These are phyloP conservation scores for Xylariaceae sp. DNA, from an alignment of 2,329 filamentous ascomycete genomes.

Conservation along the genomic window DNA sequence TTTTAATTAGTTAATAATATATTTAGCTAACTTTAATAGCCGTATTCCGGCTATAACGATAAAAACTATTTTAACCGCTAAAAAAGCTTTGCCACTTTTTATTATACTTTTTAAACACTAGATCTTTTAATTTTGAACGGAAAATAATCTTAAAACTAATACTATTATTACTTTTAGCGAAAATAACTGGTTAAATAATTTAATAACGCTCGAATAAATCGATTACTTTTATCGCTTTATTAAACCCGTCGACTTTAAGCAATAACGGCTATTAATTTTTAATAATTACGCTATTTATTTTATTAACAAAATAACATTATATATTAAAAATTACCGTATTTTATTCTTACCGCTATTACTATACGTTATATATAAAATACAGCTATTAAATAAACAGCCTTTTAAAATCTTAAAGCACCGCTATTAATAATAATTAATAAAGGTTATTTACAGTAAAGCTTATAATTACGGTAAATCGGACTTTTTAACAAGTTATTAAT, in stretches of 20 bases:
- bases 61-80: background rate
- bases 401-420: background rate
- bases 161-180: too few species aligned
- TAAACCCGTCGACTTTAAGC: background rate
- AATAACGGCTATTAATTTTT: background rate
- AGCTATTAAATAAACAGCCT: background rate
- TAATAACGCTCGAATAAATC: too few species aligned
- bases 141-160: too few species aligned
- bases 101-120: background rate
- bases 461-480: background rate
- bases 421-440: background rate
- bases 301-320: background rate
- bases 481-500: too few species aligned
- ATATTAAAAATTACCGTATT: background rate
- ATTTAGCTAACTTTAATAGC: too few species aligned
- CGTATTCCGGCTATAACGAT: background rate
- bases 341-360: background rate
- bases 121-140: too few species aligned
- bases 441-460: background rate
- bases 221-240: too few species aligned
- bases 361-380: background rate
- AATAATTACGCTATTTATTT: background rate
- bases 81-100: background rate
- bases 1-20: too few species aligned
- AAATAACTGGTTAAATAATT: background rate